These are phyloP conservation scores for Pythium pyrilobum DNA, from an alignment of 352 stramenopile species.

Conservation along the genomic window DNA sequence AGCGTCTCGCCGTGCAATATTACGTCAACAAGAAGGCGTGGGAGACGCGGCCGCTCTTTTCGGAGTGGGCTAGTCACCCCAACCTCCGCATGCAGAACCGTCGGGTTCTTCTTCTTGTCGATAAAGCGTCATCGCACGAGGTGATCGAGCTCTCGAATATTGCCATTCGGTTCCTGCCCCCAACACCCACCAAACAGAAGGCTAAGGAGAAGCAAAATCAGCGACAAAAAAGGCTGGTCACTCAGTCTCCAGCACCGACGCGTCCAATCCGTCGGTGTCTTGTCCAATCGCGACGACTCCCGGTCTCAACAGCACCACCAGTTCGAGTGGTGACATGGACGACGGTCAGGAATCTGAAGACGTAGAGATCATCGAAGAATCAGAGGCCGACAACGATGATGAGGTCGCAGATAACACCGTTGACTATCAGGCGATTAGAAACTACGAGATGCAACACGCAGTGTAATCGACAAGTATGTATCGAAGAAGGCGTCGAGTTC, in stretches of 20 bases:
- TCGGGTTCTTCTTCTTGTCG: slow-evolving; percentile 7
- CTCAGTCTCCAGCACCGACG: too few relatives aligned
- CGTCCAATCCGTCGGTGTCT: too few relatives aligned
- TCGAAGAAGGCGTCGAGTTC: neutral
- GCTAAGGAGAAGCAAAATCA: too few relatives aligned
- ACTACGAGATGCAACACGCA: neutral
- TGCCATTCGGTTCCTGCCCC: slow-evolving; percentile 1
- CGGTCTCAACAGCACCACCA: neutral
- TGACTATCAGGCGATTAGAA: neutral
- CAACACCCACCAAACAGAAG: slow-evolving; percentile 1
- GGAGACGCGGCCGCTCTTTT: neutral
- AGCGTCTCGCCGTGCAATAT: neutral
- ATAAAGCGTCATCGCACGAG: slow-evolving; percentile 9
- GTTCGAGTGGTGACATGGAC: neutral
- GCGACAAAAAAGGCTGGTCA: too few relatives aligned
- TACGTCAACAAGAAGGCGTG: slow-evolving; percentile 5
- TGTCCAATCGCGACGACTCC: too few relatives aligned
- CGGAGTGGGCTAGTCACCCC: neutral
- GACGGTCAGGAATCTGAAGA: neutral
- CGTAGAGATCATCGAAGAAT: neutral
- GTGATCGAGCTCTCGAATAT: slow-evolving; percentile 16
- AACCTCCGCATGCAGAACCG: slow-evolving; percentile 15
- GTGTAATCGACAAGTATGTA: neutral
- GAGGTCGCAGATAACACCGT: neutral
- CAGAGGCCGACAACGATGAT: neutral